Evolutionary conservation across 139 green algal species (phyloP), one percentile per base, ranked within the genome.

Genomic region (Desmodesmus armatus): DNA sequence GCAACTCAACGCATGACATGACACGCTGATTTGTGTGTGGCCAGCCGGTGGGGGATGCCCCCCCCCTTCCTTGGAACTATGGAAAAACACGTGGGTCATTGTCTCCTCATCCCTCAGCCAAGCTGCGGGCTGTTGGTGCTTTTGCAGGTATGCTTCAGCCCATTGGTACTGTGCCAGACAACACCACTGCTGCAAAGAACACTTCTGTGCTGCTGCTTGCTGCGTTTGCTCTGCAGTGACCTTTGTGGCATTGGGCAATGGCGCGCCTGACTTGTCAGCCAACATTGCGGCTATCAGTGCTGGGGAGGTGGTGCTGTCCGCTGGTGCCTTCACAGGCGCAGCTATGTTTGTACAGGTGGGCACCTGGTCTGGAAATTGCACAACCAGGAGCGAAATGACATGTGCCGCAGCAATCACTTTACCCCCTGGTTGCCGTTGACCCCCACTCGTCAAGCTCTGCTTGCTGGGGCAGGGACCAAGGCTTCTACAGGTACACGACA

Each of bases 171-270:
- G n/a, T n/a, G n/a, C n/a, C n/a, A n/a, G n/a, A n/a, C n/a, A n/a
- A n/a, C n/a, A n/a, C n/a, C n/a, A n/a, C n/a, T n/a, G n/a, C n/a
- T n/a, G n/a, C n/a, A n/a, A n/a, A n/a, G n/a, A n/a, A n/a, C n/a
- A n/a, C n/a, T n/a, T n/a, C n/a, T n/a, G 40, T 69, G 25, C 39
- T 25, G 43, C 60, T 40, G n/a, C 60, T 29, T 69, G 27, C 63
- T 27, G 4, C n/a, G n/a, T n/a, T n/a, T n/a, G n/a, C n/a, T n/a
- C 2, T 83, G 73, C 87, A 94, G 96, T 98, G 0, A 98, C 95
- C 0, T 94, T 98, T 63, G 91, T 98, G 49, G 95, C 96, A 0
- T 90, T 98, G 40, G 96, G 95, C 72, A 98, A 98, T 85, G 96
- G 95, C 0, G 96, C 96, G 0, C 95, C 96, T 9, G 96, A 98